Evolutionary conservation across 2,329 filamentous ascomycete genomes (phyloP), one percentile per base, ranked within the genome.

Genomic region (Phialophora chinensis): DNA sequence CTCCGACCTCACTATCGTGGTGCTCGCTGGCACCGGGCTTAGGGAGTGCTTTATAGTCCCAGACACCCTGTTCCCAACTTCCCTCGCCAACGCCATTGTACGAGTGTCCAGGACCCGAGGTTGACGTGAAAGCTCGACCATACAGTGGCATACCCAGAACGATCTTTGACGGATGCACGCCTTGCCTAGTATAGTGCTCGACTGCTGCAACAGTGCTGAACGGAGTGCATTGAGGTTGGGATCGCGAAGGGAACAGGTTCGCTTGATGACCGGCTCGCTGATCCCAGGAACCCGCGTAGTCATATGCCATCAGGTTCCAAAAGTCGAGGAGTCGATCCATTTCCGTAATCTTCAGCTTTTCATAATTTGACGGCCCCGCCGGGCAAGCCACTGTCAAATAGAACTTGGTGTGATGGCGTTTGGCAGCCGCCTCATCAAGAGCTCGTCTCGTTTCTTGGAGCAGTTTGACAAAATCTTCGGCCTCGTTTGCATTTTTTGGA

Each of bases 131-230:
- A 0, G 91, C 88, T 42, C 93, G 90, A 1, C 94, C 94, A 76
- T 97, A 98, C 12, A 98, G 82, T 1, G 94, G 93, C 90, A 97
- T 94, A 2, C 94, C 93, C 14, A 97, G 78, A 2, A 97, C 91
- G 62, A 98, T 87, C 79, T 97, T 97, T 67, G 83, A 75, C 0
- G 88, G 76, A 0, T 84, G 75, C 0, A 97, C 88, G 6, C 89
- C 88, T 3, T 85, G 84, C 20, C 62, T 55, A 17, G 86, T 81
- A 80, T 97, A 98, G 72, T 87, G 84, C 12, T 87, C 80, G 6
- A 98, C 80, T 0, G 93, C 93, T 0, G 84, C 81, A 3, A 86
- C 82, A 2, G 90, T 91, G 78, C 86, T 92, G 80, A 93, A 97
- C 0, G 93, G 93, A 0, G 94, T 97, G 60, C 84, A 83, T 0